Conservation (phyloP, 2,329 filamentous ascomycete genomes). For the Dactylellina drechsleri region DNA sequence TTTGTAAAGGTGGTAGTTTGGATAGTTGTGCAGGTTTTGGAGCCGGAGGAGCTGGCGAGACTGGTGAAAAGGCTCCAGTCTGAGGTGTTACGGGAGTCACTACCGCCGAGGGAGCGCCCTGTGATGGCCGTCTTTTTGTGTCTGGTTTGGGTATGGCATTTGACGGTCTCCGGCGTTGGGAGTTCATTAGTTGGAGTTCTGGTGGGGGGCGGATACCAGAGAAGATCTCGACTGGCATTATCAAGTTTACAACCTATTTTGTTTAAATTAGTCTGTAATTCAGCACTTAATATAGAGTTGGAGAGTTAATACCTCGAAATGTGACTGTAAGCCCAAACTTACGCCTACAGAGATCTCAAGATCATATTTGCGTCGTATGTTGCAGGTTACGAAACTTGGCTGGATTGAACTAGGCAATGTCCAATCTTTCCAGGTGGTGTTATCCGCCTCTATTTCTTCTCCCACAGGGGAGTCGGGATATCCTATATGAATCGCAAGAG, state of each 20-base stretch:
- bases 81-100: slow-evolving; percentile 1
- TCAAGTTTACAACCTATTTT: slow-evolving; percentile 78
- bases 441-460: slow-evolving; percentile 75
- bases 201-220: slow-evolving; percentile 86
- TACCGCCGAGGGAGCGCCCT: slow-evolving; percentile 16
- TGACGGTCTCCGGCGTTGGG: slow-evolving; percentile 25
- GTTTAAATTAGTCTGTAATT: not conserved
- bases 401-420: slow-evolving; percentile 85
- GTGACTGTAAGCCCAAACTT: slow-evolving; percentile 73
- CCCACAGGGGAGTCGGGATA: slow-evolving; percentile 68
- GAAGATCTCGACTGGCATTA: slow-evolving; percentile 81
- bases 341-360: slow-evolving; percentile 83
- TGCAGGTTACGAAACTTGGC: slow-evolving; percentile 88
- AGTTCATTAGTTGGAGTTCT: slow-evolving; percentile 66
- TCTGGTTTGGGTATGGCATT: slow-evolving; percentile 17
- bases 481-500: slow-evolving; percentile 77
- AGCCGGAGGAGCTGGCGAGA: slow-evolving; percentile 17
- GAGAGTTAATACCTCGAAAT: slow-evolving; percentile 62
- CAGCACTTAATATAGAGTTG: not conserved
- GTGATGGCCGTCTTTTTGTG: slow-evolving; percentile 15
- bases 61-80: not conserved
- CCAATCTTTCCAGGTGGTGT: slow-evolving; percentile 76
- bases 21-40: slow-evolving; percentile 5
- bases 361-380: slow-evolving; percentile 82
- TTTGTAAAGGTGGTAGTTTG: slow-evolving; percentile 46